Base-by-base conservation (phyloP, 805 yeast species). In the Kuraishia molischiana region DNA sequence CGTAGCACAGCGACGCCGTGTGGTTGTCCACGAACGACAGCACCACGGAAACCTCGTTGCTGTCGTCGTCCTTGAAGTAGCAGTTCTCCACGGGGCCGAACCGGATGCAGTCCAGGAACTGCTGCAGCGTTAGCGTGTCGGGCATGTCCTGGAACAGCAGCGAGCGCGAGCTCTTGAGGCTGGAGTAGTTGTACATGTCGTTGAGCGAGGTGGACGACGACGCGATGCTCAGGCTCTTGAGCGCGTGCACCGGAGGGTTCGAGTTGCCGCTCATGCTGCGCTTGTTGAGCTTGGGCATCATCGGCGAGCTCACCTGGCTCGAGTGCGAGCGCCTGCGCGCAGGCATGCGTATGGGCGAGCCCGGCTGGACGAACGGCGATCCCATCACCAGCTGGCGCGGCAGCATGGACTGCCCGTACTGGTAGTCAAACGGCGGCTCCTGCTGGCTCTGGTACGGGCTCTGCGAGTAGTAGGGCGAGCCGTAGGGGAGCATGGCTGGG, bases 81-180 rank as follows among this genome's bases (percentile, higher is more conserved):
- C 76, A 65, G 46, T 72, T 72, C 52, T 80, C 87, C 26, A 80
- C 65, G 1, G 85, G 82, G 3, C 83, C 85, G 50, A 52, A 65
- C 32, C 71, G 72, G 8, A 79, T 62, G 24, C 59, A 54, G 34
- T 72, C 66, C 32, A 75, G 52, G 14, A 72, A 51, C 17, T 61
- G 58, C 10, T 47, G 41, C 18, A 51, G 38, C 6, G 54, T 24
- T 2, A 48, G 24, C 1, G 37, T 34, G 5, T 40, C 24, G 18
- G 50, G 47, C 4, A 56, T 37, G 30, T 45, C 44, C 24, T 46
- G 37, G 15, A 56, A 34, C 5, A 55, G 24, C 5, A 56, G 38
- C 10, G 55, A 44, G 19, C 61, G 44, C 5, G 58, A 49, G 55
- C 36, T 17, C 53, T 4, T 38, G 19, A 21, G 41, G 42, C 13